Evolutionary conservation across 176 grass and related monocot genomes (phyloP), one percentile per base, ranked within the genome.

Genomic region (Miscanthus lutarioriparius): DNA sequence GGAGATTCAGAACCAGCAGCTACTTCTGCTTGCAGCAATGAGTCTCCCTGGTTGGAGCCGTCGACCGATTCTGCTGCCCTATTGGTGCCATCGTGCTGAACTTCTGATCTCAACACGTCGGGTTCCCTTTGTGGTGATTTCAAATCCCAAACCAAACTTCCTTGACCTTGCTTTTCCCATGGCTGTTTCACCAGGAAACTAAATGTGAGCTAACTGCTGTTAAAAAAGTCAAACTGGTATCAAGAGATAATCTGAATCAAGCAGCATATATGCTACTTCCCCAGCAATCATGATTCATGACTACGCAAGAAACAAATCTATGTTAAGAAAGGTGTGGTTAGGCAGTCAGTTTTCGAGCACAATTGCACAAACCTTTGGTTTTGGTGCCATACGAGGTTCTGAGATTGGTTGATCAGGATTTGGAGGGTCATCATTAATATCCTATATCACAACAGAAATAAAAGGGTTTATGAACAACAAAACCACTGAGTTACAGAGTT

Each of bases 321-420:
- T 77, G 47, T 28, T 39, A 9, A 4, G 39, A 69, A 76, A 80
- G 3, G 38, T 65, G 44, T 33, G 61, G 23, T 48, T 82, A 88
- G 72, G 10, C 9, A 47, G 44, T 8, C 37, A 32, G 64, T 23
- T 54, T 54, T 64, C 0, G 19, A 30, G 28, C 28, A 30, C 28
- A 30, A 30, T 30, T 82, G 25, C 80, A 22, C 75, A 78, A 85
- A 92, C 90, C 90, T 95, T 95, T 75, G 79, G 90, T 48, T 87
- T 88, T 5, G 90, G 93, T 83, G 87, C 85, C 65, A 95, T 79
- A 74, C 83, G 56, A 64, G 93, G 61, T 79, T 84, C 66, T 7
- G 82, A 75, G 78, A 95, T 90, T 79, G 90, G 93, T 51, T 90
- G 88, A 73, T 90, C 20, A 81, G 93, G 88, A 64, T 92, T 84